Conservation (phyloP, 305 asterid species). For the Plantago coronopus region DNA sequence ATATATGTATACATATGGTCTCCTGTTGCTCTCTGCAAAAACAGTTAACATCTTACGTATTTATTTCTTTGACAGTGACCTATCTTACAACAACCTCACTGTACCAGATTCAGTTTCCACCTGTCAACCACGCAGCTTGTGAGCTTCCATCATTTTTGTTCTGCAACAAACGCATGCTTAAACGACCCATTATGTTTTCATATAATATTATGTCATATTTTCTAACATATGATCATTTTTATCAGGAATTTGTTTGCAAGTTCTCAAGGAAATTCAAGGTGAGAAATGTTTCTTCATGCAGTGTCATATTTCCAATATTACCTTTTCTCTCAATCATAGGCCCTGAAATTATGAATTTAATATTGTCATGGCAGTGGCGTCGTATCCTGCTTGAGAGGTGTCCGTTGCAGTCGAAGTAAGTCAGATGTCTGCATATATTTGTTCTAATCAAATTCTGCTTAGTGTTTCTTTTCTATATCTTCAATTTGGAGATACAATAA, state of each 20-base stretch:
- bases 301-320: background rate
- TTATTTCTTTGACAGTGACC: conserved; percentile 27
- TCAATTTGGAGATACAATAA: background rate
- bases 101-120: background rate
- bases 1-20: too few species aligned
- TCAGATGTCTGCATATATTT: conserved; percentile 6
- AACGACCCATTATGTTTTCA: background rate
- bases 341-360: conserved; percentile 12
- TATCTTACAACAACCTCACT: conserved; percentile 38
- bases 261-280: conserved; percentile 41
- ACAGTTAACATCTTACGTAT: background rate
- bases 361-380: conserved; percentile 39
- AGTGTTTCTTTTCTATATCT: background rate
- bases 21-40: too few species aligned
- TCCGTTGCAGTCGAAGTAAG: conserved; percentile 40
- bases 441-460: background rate
- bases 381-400: conserved; percentile 43
- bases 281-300: conserved; percentile 20
- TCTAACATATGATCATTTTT: conserved; percentile 12
- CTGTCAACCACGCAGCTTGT: conserved; percentile 25
- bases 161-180: background rate
- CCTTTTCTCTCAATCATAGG: background rate
- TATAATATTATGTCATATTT: background rate
- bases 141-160: conserved; percentile 20
- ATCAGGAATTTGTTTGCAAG: conserved; percentile 57